Evolutionary conservation across 306 rosid species (phyloP), one percentile per base, ranked within the genome.

Genomic region (Glycyrrhiza uralensis): DNA sequence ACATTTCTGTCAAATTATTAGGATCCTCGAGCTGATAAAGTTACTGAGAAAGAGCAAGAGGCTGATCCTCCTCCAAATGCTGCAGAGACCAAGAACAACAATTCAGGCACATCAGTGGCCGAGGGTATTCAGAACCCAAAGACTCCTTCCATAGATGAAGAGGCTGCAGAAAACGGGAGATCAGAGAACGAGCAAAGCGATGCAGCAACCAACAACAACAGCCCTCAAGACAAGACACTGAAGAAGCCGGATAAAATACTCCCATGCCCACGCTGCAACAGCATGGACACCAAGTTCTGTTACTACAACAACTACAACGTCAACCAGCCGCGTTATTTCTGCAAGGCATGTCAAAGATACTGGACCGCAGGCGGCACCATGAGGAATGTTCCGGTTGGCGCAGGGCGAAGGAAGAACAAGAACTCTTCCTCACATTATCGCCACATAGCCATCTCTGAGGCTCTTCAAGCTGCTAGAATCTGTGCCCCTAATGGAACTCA

Each of bases 311-410:
- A 94, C 57, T 94, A 94, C 85, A 94, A 89, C 33, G 74, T 91
- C 54, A 91, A 87, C 58, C 98, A 94, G 71, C 98, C 97, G 0
- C 97, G 98, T 14, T 86, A 94, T 71, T 87, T 94, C 83, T 94
- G 98, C 83, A 94, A 87, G 71, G 89, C 97, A 9, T 94, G 98
- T 56, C 98, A 91, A 69, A 83, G 98, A 70, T 94, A 94, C 75
- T 94, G 98, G 98, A 93, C 98, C 2, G 89, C 86, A 0, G 98
- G 98, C 0, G 97, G 98, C 20, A 80, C 89, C 18, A 93, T 91
- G 96, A 82, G 97, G 80, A 93, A 87, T 60, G 96, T 93, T 11
- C 98, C 98, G 0, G 94, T 91, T 0, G 98, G 98, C 2, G 94
- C 97, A 1, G 97, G 98, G 7, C 85, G 97, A 26, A 74, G 97